Conservation (phyloP, 441 rosid species). For the Corymbia citriodora region DNA sequence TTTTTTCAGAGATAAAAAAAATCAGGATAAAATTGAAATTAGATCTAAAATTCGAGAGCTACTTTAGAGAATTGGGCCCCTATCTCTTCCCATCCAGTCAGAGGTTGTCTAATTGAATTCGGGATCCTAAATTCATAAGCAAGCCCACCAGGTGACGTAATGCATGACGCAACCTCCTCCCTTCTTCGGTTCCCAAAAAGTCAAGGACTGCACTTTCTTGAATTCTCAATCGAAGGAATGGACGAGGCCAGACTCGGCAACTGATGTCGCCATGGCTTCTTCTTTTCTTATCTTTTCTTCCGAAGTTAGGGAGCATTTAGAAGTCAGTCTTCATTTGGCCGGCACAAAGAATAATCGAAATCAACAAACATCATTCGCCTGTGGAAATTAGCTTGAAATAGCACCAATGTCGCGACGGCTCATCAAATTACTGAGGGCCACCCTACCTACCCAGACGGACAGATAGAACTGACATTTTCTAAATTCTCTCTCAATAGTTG, state of each 20-base stretch:
- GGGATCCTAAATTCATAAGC: not conserved
- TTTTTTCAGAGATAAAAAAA: too few relatives aligned
- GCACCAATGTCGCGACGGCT: not conserved
- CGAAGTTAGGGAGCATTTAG: not conserved
- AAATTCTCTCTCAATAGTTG: too few relatives aligned
- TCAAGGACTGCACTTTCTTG: not conserved
- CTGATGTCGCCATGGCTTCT: not conserved
- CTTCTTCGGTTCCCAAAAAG: too few relatives aligned
- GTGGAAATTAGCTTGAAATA: not conserved
- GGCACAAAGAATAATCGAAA: too few relatives aligned
- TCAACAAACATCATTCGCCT: not conserved
- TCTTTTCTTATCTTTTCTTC: too few relatives aligned
- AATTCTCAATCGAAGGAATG: not conserved
- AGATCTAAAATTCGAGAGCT: too few relatives aligned
- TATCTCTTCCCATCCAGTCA: not conserved
- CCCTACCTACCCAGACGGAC: too few relatives aligned
- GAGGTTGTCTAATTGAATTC: not conserved
- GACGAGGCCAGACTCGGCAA: fast-evolving
- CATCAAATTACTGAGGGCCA: too few relatives aligned
- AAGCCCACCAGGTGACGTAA: not conserved
- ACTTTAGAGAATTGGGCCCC: too few relatives aligned
- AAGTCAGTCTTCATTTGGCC: not conserved
- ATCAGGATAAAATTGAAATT: too few relatives aligned
- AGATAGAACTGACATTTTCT: too few relatives aligned
- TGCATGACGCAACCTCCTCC: not conserved